phyloP scores from a whole-genome alignment of 2,329 filamentous ascomycete genomes.

The Aspergillus pseudoviridinutans region DNA sequence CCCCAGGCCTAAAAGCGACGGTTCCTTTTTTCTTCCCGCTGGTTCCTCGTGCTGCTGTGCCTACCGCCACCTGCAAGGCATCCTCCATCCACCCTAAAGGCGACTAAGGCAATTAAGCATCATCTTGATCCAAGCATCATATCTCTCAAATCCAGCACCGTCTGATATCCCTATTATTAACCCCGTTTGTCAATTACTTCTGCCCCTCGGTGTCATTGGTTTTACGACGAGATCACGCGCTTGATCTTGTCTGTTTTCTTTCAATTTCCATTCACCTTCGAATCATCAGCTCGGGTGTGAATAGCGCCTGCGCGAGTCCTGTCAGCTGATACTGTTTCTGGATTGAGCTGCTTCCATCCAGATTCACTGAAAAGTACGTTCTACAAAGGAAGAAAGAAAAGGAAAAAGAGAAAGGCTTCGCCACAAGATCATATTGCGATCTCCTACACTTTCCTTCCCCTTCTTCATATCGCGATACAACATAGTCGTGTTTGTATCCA shows the following conservation, averaged over 20 bases:
- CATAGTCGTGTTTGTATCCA: slow-evolving; percentile 13
- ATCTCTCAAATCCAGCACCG: slow-evolving; percentile 21
- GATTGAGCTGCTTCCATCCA: background rate
- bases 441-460: slow-evolving; percentile 9
- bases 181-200: background rate
- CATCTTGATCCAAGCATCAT: slow-evolving; percentile 16
- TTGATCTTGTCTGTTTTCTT: slow-evolving; percentile 12
- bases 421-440: background rate
- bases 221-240: background rate
- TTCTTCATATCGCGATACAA: slow-evolving; percentile 9
- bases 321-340: slow-evolving; percentile 1
- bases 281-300: background rate
- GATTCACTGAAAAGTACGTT: slow-evolving; percentile 19
- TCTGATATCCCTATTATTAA: background rate
- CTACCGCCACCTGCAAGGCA: slow-evolving; percentile 37
- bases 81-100: slow-evolving; percentile 31
- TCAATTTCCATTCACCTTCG: background rate
- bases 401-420: slow-evolving; percentile 3
- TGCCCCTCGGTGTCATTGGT: slow-evolving; percentile 2
- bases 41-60: slow-evolving; percentile 31
- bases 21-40: slow-evolving; percentile 23
- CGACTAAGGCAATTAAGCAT: slow-evolving; percentile 40
- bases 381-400: slow-evolving; percentile 2
- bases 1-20: slow-evolving; percentile 19
- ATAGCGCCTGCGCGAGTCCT: background rate